These are phyloP conservation scores for Abrus pulchellus DNA, from an alignment of 306 rosid species.

Conservation along the genomic window DNA sequence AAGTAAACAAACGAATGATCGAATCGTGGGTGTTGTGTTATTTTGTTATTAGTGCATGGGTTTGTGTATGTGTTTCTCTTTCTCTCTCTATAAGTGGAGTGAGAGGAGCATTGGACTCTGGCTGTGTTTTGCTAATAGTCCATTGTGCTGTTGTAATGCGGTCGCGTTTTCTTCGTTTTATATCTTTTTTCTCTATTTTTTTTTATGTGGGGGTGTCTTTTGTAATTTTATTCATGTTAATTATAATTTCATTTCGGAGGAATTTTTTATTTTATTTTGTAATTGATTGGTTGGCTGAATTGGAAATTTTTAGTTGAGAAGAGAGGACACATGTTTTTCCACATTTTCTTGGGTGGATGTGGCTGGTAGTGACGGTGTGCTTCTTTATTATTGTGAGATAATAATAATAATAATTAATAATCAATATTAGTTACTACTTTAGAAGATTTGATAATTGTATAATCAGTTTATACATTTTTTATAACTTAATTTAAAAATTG, in stretches of 20 bases:
- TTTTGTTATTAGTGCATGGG: too few relatives aligned
- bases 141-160: slow-evolving; percentile 15
- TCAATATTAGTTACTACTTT: not conserved
- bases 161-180: slow-evolving; percentile 21
- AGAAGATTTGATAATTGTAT: too few relatives aligned
- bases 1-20: too few relatives aligned
- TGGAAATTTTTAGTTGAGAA: not conserved
- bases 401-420: not conserved
- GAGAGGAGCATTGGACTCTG: not conserved
- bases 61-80: not conserved
- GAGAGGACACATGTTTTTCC: not conserved
- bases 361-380: slow-evolving; percentile 55
- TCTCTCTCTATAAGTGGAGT: not conserved
- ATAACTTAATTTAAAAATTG: too few relatives aligned
- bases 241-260: too few relatives aligned
- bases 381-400: not conserved
- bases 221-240: too few relatives aligned
- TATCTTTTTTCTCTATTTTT: not conserved
- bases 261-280: too few relatives aligned
- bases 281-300: not conserved
- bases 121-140: not conserved
- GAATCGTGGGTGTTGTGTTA: too few relatives aligned
- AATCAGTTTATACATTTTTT: too few relatives aligned
- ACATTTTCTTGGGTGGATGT: not conserved
- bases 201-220: not conserved